Evolutionary conservation across 1,139 yeast species (phyloP).

Genomic region (Lizanozyma gosingica): DNA sequence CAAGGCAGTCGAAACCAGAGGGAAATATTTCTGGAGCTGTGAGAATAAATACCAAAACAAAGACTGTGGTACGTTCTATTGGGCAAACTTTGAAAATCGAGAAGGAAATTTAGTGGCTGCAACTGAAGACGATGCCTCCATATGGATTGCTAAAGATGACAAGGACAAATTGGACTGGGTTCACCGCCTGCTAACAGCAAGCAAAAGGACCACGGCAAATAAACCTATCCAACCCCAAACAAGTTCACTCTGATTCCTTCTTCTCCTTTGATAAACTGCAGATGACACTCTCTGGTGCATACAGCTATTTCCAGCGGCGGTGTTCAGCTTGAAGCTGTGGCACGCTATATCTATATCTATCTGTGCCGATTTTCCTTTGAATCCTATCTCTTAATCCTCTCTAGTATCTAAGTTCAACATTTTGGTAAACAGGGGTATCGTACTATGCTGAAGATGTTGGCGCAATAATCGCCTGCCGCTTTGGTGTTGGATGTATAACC

Average conservation of each 20-base stretch:
- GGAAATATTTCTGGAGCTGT: constrained; percentile 48
- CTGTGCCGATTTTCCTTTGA: not conserved
- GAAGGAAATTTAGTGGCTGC: constrained; percentile 18
- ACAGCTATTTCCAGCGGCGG: too few species aligned
- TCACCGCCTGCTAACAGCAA: not conserved
- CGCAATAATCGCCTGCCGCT: not conserved
- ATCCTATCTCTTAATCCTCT: not conserved
- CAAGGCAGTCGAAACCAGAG: constrained; percentile 33
- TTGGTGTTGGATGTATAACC: too few species aligned
- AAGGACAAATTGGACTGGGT: not conserved
- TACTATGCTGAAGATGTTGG: not conserved
- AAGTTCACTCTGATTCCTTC: not conserved
- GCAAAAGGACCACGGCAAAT: not conserved
- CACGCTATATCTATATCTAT: not conserved
- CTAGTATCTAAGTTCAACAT: not conserved
- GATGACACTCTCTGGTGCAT: too few species aligned
- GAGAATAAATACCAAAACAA: constrained; percentile 28
- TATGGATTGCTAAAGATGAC: constrained; percentile 12
- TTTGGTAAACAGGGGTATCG: not conserved
- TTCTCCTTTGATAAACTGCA: not conserved
- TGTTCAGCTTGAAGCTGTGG: too few species aligned
- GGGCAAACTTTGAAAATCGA: constrained; percentile 33
- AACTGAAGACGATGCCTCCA: constrained; percentile 11
- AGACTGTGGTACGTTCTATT: constrained; percentile 39
- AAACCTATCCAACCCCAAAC: not conserved